Conservation (phyloP, 208 protist species). For the Herpetomonas tarakana region DNA sequence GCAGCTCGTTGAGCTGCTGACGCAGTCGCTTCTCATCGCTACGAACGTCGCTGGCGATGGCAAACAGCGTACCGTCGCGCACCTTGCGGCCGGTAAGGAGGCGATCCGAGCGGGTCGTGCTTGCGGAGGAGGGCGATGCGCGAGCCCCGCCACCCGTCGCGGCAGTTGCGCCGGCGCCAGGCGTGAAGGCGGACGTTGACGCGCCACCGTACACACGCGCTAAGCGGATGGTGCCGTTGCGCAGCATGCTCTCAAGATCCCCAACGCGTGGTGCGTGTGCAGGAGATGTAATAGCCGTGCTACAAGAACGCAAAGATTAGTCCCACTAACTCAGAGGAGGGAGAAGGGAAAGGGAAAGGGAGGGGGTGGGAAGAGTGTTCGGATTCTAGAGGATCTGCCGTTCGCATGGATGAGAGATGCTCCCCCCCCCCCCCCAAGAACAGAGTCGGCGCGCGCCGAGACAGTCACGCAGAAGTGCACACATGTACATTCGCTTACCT, state of each 20-base stretch:
- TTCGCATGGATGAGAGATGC: too few relatives aligned
- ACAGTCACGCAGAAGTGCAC: too few relatives aligned
- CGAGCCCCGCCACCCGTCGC: background rate
- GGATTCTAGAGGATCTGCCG: too few relatives aligned
- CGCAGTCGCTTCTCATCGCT: slow-evolving; percentile 65
- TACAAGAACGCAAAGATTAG: too few relatives aligned
- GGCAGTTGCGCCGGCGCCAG: slow-evolving; percentile 15
- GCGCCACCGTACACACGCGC: slow-evolving; percentile 71
- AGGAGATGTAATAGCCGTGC: too few relatives aligned
- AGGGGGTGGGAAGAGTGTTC: too few relatives aligned
- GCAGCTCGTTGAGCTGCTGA: slow-evolving; percentile 73
- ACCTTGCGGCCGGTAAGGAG: slow-evolving; percentile 42
- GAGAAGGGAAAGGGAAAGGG: too few relatives aligned
- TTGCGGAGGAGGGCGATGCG: slow-evolving; percentile 3
- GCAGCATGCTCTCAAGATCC: slow-evolving; percentile 17
- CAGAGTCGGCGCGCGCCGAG: too few relatives aligned
- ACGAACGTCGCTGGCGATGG: slow-evolving; percentile 63
- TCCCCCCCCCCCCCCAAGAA: too few relatives aligned
- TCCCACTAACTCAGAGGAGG: too few relatives aligned
- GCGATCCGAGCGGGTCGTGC: slow-evolving; percentile 9
- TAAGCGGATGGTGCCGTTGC: slow-evolving; percentile 9
- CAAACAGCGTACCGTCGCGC: slow-evolving; percentile 75
- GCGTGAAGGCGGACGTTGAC: slow-evolving; percentile 21
- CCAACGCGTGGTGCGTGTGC: too few relatives aligned
- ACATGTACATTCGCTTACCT: too few relatives aligned